phyloP scores from a whole-genome alignment of 2,329 filamentous ascomycete genomes.

The Exophiala viscosa region DNA sequence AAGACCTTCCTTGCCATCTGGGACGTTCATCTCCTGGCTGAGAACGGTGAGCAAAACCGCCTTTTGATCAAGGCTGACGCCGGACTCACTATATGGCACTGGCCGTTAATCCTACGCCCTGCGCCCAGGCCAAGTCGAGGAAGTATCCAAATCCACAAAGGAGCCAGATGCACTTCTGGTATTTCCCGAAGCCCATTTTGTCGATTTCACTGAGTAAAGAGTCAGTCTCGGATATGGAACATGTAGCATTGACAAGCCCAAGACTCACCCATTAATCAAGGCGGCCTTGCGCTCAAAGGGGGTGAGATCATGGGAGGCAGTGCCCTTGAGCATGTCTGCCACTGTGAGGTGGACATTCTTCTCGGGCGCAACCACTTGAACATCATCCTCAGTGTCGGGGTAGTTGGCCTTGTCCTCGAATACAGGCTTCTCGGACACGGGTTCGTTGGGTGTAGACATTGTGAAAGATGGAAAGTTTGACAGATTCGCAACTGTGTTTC shows the following conservation, averaged over 20 bases:
- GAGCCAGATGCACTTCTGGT: slow-evolving; percentile 63
- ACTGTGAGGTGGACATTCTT: too few species aligned
- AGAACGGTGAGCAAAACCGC: too few species aligned
- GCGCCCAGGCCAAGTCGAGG: slow-evolving; percentile 60
- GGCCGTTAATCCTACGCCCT: slow-evolving; percentile 15
- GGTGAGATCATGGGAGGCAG: slow-evolving; percentile 1
- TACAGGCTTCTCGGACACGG: too few species aligned
- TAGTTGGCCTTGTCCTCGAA: too few species aligned
- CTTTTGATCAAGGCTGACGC: too few species aligned
- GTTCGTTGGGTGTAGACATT: too few species aligned
- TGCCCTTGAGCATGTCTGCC: slow-evolving; percentile 12
- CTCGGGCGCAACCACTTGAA: too few species aligned
- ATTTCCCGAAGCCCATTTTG: slow-evolving; percentile 64
- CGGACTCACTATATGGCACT: neutral
- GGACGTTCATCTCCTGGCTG: slow-evolving; percentile 5
- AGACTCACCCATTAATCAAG: slow-evolving; percentile 11
- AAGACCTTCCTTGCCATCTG: neutral
- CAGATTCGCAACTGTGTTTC: too few species aligned
- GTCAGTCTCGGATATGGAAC: neutral
- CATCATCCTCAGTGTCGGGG: too few species aligned
- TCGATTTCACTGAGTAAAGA: neutral
- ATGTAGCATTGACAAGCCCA: too few species aligned
- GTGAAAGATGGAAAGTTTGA: too few species aligned
- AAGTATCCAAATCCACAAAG: slow-evolving; percentile 42
- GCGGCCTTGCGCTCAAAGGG: slow-evolving; percentile 16